Evolutionary conservation across 352 stramenopile species (phyloP).

Genomic region (Phytophthora uliginosa): DNA sequence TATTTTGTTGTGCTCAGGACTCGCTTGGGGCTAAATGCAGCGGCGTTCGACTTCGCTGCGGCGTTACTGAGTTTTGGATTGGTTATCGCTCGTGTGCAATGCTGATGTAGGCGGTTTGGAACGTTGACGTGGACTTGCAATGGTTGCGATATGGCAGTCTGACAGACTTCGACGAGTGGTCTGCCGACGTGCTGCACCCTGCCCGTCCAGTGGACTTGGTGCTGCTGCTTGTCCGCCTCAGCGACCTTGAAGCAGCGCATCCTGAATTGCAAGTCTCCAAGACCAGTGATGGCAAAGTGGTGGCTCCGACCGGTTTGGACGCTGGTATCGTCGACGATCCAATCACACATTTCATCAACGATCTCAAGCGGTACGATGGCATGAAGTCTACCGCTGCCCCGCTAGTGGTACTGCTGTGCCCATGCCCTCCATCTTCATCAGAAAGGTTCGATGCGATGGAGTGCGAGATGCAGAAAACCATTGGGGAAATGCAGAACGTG

Average conservation of each 20-base stretch:
- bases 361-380: slow-evolving; percentile 40
- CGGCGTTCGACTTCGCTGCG: not conserved
- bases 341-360: slow-evolving; percentile 30
- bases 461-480: slow-evolving; percentile 13
- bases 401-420: slow-evolving; percentile 55
- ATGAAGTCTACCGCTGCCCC: slow-evolving; percentile 13
- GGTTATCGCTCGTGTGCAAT: slow-evolving; percentile 12
- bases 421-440: slow-evolving; percentile 28
- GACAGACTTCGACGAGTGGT: slow-evolving; percentile 45
- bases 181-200: slow-evolving; percentile 16
- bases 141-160: slow-evolving; percentile 72
- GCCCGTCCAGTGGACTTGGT: slow-evolving; percentile 44
- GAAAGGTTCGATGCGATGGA: slow-evolving; percentile 25
- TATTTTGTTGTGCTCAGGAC: slow-evolving; percentile 10
- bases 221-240: slow-evolving; percentile 68
- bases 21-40: slow-evolving; percentile 1
- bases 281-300: not conserved
- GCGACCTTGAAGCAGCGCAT: slow-evolving; percentile 63
- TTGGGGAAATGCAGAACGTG: slow-evolving; percentile 38
- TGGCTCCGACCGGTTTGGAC: not conserved
- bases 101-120: slow-evolving; percentile 33
- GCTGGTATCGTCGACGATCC: not conserved
- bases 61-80: not conserved
- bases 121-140: slow-evolving; percentile 44
- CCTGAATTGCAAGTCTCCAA: slow-evolving; percentile 52